A percentile compares a stretch with the other conserved stretches of the same genome.
Evolutionary conservation across 228 moss, liverwort and hornwort genomes (phyloP).

Genomic region (Sphagnum fallax): DNA sequence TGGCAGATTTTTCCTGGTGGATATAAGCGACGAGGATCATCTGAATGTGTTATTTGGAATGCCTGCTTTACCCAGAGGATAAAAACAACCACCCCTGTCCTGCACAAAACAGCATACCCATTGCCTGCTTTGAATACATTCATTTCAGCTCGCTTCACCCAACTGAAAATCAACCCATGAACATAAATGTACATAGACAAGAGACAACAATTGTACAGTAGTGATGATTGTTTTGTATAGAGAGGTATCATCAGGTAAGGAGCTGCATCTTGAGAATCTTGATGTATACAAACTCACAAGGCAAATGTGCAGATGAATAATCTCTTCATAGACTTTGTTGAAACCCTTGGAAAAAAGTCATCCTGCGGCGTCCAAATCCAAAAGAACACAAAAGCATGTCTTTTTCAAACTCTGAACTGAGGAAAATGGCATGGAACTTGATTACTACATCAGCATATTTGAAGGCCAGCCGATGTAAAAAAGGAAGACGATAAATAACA

Average conservation of each 20-base stretch:
- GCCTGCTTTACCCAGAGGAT: conserved; percentile 42
- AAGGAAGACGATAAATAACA: no score
- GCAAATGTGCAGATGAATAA: conserved; percentile 41
- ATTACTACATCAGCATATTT: no score
- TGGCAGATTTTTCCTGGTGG: conserved; percentile 65
- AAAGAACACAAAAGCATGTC: not conserved
- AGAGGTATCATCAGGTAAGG: no score
- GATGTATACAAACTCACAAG: conserved; percentile 24
- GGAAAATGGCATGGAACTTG: not conserved
- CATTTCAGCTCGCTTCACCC: not conserved
- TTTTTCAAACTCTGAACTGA: not conserved
- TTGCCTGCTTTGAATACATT: not conserved
- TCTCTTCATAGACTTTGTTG: conserved; percentile 51
- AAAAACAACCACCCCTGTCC: conserved; percentile 29
- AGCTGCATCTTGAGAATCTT: not conserved
- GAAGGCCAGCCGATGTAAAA: no score
- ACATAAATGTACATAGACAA: not conserved
- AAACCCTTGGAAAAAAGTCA: conserved; percentile 69
- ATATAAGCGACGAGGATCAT: conserved; percentile 39
- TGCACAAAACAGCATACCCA: conserved; percentile 11
- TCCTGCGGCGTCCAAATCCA: conserved; percentile 25
- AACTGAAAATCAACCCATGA: not conserved
- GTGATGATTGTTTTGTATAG: no score
- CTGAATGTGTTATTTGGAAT: conserved; percentile 1
- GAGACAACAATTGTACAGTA: not conserved